Percentiles rank a stretch among this genome's conserved stretches.
These are phyloP conservation scores for Irpex rosettiformis DNA, from an alignment of 1,284 basidiomycete species.

Conservation along the genomic window DNA sequence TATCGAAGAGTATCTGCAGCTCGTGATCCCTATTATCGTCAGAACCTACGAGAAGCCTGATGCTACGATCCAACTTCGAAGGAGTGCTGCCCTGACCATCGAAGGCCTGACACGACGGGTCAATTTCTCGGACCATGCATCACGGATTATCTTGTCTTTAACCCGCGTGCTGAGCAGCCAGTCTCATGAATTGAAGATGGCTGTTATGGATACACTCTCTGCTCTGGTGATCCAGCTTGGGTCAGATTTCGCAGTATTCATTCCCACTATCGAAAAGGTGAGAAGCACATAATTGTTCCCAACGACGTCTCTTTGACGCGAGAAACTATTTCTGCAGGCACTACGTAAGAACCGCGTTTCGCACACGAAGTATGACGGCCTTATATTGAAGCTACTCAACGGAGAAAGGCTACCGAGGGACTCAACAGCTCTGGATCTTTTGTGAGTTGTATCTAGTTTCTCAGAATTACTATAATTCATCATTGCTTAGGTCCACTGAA, in stretches of 20 bases:
- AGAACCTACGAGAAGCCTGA: slow-evolving; percentile 88
- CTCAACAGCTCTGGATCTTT: slow-evolving; percentile 52
- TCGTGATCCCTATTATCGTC: slow-evolving; percentile 94
- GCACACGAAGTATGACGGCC: slow-evolving; percentile 86
- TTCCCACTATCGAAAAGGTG: slow-evolving; percentile 96
- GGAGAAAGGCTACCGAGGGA: slow-evolving; percentile 90
- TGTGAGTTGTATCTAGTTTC: slow-evolving; percentile 38
- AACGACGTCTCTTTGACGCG: background rate
- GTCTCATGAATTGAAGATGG: slow-evolving; percentile 80
- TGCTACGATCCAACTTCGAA: slow-evolving; percentile 65
- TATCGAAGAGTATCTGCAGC: slow-evolving; percentile 97
- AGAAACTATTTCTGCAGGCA: slow-evolving; percentile 42
- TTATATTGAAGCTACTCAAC: slow-evolving; percentile 87
- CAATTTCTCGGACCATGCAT: slow-evolving; percentile 99
- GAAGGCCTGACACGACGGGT: slow-evolving; percentile 91
- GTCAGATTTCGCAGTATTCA: slow-evolving; percentile 95
- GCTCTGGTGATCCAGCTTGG: slow-evolving; percentile 92
- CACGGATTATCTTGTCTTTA: slow-evolving; percentile 94
- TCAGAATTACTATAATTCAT: slow-evolving; percentile 7
- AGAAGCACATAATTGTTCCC: background rate
- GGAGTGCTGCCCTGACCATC: slow-evolving; percentile 89
- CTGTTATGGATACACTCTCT: slow-evolving; percentile 93
- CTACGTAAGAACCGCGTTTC: slow-evolving; percentile 76
- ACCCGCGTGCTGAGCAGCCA: slow-evolving; percentile 82
- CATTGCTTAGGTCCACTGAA: slow-evolving; percentile 46